Conservation (phyloP, 2,329 filamentous ascomycete genomes). For the Claviceps fusiformis region DNA sequence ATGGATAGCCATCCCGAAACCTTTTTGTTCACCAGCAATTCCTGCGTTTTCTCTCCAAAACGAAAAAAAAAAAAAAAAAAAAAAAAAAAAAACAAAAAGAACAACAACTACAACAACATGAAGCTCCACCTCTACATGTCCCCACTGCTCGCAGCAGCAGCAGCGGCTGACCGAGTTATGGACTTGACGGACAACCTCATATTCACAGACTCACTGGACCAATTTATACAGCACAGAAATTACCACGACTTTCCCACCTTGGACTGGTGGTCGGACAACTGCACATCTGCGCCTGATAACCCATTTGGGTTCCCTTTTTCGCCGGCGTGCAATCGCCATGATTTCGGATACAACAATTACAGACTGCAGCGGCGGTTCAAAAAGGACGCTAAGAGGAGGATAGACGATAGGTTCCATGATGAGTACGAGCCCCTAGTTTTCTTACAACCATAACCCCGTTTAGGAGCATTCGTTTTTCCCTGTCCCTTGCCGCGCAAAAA, state of each 20-base stretch:
- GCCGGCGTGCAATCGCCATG: conserved; percentile 37
- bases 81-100: background rate
- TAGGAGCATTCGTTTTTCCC: too few species aligned
- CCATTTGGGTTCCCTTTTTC: conserved; percentile 29
- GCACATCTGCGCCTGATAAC: conserved; percentile 28
- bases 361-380: conserved; percentile 24
- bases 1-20: too few species aligned
- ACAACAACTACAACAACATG: background rate
- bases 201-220: too few species aligned
- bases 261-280: conserved; percentile 29
- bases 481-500: too few species aligned
- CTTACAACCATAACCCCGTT: background rate
- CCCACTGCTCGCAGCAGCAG: background rate
- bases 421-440: conserved; percentile 18
- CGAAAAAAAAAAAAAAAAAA: too few species aligned
- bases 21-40: too few species aligned
- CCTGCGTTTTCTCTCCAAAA: background rate
- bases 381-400: conserved; percentile 18
- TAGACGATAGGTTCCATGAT: conserved; percentile 33
- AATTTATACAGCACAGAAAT: too few species aligned
- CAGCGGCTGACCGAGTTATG: background rate
- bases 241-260: conserved; percentile 9
- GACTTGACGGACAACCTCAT: too few species aligned
- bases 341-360: conserved; percentile 43
- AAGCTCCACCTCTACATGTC: background rate